A percentile compares a stretch with the other conserved stretches of the same genome.
Conservation (phyloP, 805 yeast species). For the Wickerhamomyces rabaulensis region DNA sequence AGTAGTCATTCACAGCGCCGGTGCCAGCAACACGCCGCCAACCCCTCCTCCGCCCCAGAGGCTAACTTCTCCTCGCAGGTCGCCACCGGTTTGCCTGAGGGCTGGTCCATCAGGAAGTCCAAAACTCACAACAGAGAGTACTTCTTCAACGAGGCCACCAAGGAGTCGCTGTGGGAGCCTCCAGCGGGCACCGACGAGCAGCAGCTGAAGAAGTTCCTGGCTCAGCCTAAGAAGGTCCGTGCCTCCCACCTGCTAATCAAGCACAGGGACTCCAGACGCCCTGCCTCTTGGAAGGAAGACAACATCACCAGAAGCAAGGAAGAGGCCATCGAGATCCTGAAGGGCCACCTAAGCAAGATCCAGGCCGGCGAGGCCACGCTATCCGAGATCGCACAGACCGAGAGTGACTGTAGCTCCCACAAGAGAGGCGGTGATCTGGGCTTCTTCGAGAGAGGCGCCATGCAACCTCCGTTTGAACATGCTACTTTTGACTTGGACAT, state of each 20-base stretch:
- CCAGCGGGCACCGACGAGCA: slow-evolving; percentile 76
- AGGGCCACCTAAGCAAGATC: slow-evolving; percentile 51
- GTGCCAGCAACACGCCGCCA: no score
- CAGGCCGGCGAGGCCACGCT: slow-evolving; percentile 61
- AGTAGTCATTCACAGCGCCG: no score
- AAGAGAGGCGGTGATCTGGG: slow-evolving; percentile 91
- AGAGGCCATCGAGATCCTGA: slow-evolving; percentile 68
- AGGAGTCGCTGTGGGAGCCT: slow-evolving; percentile 84
- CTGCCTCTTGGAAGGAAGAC: slow-evolving; percentile 84
- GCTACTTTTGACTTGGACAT: slow-evolving; percentile 78
- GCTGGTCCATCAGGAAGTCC: slow-evolving; percentile 80
- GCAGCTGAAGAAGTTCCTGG: slow-evolving; percentile 51
- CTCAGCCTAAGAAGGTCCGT: slow-evolving; percentile 63
- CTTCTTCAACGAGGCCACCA: slow-evolving; percentile 63
- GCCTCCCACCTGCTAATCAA: slow-evolving; percentile 81
- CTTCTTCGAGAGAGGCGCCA: slow-evolving; percentile 78
- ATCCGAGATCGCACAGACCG: slow-evolving; percentile 69
- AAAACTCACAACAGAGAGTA: slow-evolving; percentile 82
- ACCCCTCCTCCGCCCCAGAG: no score
- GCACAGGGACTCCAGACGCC: slow-evolving; percentile 79
- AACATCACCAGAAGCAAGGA: slow-evolving; percentile 75
- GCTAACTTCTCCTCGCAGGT: not conserved
- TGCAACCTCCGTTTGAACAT: slow-evolving; percentile 93
- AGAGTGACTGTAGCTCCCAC: slow-evolving; percentile 86
- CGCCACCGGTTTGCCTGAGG: slow-evolving; percentile 73